phyloP scores from a whole-genome alignment of 192 early-diverging fungal species.

The Lobulomyces angularis region DNA sequence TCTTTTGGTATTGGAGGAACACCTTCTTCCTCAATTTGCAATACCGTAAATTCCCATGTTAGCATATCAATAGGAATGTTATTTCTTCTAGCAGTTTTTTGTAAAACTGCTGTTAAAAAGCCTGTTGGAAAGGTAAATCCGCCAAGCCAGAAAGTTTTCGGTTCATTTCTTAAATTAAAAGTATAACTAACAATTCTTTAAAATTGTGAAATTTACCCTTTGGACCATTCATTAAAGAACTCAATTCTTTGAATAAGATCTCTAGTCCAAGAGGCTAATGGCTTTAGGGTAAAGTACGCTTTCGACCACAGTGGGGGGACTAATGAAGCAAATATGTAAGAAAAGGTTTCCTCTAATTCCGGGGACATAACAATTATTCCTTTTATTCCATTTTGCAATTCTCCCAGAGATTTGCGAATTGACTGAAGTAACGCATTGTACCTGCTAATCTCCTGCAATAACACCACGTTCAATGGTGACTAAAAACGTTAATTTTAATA shows the following conservation, averaged over 20 bases:
- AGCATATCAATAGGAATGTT: conserved; percentile 42
- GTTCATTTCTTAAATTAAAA: conserved; percentile 20
- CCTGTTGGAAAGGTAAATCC: conserved; percentile 48
- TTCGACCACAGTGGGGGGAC: conserved; percentile 50
- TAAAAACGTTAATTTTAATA: no score
- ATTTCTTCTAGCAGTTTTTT: conserved; percentile 42
- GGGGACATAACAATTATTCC: conserved; percentile 51
- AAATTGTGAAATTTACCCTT: conserved; percentile 31
- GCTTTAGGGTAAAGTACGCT: conserved; percentile 35
- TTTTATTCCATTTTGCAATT: conserved; percentile 48
- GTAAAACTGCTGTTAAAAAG: conserved; percentile 46
- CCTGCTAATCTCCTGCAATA: conserved; percentile 42
- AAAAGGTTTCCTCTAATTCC: conserved; percentile 46
- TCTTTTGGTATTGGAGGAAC: conserved; percentile 35
- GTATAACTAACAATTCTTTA: background rate
- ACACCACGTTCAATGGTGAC: conserved; percentile 41
- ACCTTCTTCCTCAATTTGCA: conserved; percentile 45
- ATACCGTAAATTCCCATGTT: conserved; percentile 45
- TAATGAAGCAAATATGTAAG: conserved; percentile 31
- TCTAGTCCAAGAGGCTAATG: conserved; percentile 37
- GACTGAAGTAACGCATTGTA: conserved; percentile 36
- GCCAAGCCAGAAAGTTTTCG: conserved; percentile 40
- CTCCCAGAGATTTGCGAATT: conserved; percentile 30
- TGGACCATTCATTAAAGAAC: conserved; percentile 47
- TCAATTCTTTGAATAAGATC: conserved; percentile 39